Conservation (phyloP, 805 yeast genomes). For the Cyberlindnera saturnus region DNA sequence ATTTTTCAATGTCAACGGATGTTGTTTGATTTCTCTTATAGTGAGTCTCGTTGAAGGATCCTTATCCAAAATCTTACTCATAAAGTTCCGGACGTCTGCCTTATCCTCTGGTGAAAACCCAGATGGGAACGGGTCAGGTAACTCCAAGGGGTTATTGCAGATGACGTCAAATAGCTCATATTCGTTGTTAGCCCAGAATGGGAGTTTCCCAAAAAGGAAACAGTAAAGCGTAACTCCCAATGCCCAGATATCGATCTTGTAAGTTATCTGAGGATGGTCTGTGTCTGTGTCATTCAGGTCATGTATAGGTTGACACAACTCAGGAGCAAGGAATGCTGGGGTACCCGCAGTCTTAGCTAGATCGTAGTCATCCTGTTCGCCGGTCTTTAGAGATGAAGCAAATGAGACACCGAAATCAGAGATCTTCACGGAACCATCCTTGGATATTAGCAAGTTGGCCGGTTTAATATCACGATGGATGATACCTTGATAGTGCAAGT, state of each 20-base stretch:
- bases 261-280: slow-evolving; percentile 48
- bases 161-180: slow-evolving; percentile 82
- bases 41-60: slow-evolving; percentile 64
- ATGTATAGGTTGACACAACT: slow-evolving; percentile 57
- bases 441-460: slow-evolving; percentile 73
- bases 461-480: slow-evolving; percentile 96
- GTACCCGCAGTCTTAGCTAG: slow-evolving; percentile 96
- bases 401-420: slow-evolving; percentile 97
- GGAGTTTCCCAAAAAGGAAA: slow-evolving; percentile 78
- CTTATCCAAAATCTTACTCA: slow-evolving; percentile 58
- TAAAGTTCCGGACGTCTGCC: slow-evolving; percentile 45
- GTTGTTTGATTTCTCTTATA: slow-evolving; percentile 65
- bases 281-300: slow-evolving; percentile 18
- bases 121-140: slow-evolving; percentile 53
- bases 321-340: slow-evolving; percentile 96
- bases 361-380: slow-evolving; percentile 65
- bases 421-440: slow-evolving; percentile 74
- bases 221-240: slow-evolving; percentile 89
- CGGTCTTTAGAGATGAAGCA: slow-evolving; percentile 38
- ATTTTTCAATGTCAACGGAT: slow-evolving; percentile 58
- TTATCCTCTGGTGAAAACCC: slow-evolving; percentile 33
- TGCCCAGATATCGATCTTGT: slow-evolving; percentile 97
- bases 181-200: slow-evolving; percentile 83
- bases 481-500: slow-evolving; percentile 82
- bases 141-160: slow-evolving; percentile 49